phyloP scores from a whole-genome alignment of 2,329 filamentous ascomycete species.

The Ophiostoma sp. region DNA sequence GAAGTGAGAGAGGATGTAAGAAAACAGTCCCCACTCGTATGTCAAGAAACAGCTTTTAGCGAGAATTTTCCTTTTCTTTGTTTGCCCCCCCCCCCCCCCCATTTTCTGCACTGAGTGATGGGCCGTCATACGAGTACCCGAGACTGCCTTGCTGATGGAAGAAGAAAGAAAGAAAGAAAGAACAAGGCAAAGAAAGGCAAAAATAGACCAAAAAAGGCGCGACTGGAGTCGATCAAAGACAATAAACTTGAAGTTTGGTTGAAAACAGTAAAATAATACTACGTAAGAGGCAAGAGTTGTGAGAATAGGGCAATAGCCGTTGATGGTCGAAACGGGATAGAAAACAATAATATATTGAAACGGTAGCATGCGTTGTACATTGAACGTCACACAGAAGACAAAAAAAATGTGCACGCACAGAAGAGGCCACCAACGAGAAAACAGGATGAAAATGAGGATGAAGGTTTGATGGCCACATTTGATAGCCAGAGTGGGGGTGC shows the following conservation, averaged over 20 bases:
- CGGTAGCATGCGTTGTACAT: not conserved
- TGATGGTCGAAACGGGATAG: not conserved
- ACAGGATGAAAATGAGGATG: not conserved
- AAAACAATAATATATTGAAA: not conserved
- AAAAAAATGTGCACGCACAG: not conserved
- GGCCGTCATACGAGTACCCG: not conserved
- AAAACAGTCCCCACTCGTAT: not conserved
- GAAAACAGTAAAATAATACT: too few relatives aligned
- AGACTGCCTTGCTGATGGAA: not conserved
- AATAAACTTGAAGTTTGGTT: not conserved
- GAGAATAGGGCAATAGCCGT: not conserved
- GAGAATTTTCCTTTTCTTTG: not conserved
- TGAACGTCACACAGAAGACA: not conserved
- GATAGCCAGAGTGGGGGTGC: not conserved
- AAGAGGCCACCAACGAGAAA: conserved; percentile 6
- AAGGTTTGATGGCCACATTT: not conserved
- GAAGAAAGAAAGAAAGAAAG: not conserved
- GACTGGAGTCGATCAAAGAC: not conserved
- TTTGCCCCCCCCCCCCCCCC: not conserved
- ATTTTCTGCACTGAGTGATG: not conserved
- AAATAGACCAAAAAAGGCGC: not conserved
- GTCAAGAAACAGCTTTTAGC: not conserved
- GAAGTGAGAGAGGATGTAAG: not conserved
- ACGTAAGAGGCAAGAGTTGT: not conserved
- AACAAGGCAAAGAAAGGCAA: not conserved